Percentiles rank a stretch among this genome's conserved stretches.
These are phyloP conservation scores for Colletotrichum somersetense DNA, from an alignment of 2,329 filamentous ascomycete species.

Conservation along the genomic window DNA sequence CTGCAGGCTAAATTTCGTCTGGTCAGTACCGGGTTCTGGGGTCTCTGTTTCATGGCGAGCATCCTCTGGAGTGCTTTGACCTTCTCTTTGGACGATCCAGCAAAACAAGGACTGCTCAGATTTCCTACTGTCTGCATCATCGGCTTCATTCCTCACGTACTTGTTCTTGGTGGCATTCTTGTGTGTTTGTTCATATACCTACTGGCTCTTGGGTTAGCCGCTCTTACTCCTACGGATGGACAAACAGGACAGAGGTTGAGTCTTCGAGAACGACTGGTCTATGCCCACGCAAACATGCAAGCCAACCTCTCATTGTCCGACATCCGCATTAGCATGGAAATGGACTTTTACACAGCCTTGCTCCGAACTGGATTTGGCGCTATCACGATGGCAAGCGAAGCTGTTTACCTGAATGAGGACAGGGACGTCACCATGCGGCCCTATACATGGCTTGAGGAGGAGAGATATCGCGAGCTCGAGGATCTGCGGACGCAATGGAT, in stretches of 20 bases:
- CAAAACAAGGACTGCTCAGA: constrained; percentile 76
- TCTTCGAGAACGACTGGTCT: constrained; percentile 71
- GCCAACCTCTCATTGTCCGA: constrained; percentile 88
- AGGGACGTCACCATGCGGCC: constrained; percentile 77
- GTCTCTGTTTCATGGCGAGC: constrained; percentile 86
- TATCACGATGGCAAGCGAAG: constrained; percentile 93
- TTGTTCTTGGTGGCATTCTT: constrained; percentile 83
- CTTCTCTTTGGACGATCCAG: constrained; percentile 71
- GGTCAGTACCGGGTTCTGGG: constrained; percentile 90
- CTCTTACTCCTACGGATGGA: constrained; percentile 70
- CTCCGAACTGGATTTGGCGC: constrained; percentile 88
- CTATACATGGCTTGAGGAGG: constrained; percentile 93
- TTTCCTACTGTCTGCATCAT: constrained; percentile 97
- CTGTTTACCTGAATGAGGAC: constrained; percentile 95
- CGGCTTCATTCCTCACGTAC: constrained; percentile 93
- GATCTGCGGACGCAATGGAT: constrained; percentile 65
- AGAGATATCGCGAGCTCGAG: constrained; percentile 83
- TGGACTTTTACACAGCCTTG: constrained; percentile 95
- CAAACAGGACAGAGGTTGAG: constrained; percentile 51
- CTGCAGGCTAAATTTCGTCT: constrained; percentile 85
- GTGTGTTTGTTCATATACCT: constrained; percentile 83
- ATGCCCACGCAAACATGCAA: constrained; percentile 90
- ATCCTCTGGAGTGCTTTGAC: constrained; percentile 81
- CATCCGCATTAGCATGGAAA: constrained; percentile 83
- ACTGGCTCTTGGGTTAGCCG: constrained; percentile 81